These are phyloP conservation scores for Sporormia fimetaria DNA, from an alignment of 495 filamentous ascomycete genomes.

Conservation along the genomic window DNA sequence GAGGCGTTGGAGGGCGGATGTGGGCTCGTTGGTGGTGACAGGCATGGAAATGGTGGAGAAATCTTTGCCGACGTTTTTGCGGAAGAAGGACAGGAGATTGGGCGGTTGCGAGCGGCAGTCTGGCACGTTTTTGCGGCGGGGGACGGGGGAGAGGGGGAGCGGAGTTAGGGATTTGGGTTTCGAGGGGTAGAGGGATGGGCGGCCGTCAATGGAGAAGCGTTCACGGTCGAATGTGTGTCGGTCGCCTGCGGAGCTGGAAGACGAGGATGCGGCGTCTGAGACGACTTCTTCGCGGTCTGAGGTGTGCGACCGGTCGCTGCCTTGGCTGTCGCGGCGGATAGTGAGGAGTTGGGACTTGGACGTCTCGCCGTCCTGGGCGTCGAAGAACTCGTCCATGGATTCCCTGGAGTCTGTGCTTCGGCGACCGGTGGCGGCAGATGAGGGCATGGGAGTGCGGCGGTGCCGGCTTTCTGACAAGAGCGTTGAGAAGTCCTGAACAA, in stretches of 20 bases:
- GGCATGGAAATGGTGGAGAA: constrained; percentile 94
- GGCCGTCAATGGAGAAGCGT: constrained; percentile 33
- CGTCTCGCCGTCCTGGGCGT: constrained; percentile 60
- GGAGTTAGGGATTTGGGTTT: constrained; percentile 66
- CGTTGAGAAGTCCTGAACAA: constrained; percentile 67
- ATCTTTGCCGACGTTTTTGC: constrained; percentile 97
- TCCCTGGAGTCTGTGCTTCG: constrained; percentile 65
- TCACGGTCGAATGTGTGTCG: constrained; percentile 32
- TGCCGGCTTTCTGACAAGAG: constrained; percentile 69
- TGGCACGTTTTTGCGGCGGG: constrained; percentile 58
- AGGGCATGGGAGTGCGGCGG: constrained; percentile 48
- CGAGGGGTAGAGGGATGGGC: constrained; percentile 52
- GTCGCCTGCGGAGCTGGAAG: constrained; percentile 45
- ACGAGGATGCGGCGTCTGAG: constrained; percentile 49
- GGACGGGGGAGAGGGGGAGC: constrained; percentile 56
- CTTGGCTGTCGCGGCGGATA: constrained; percentile 52
- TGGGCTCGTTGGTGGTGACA: constrained; percentile 88
- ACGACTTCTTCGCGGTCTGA: constrained; percentile 32
- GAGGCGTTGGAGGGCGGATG: constrained; percentile 73
- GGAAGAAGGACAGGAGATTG: constrained; percentile 82
- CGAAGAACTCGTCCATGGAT: constrained; percentile 83
- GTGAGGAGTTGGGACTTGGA: constrained; percentile 59
- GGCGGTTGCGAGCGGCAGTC: constrained; percentile 67
- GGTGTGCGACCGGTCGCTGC: constrained; percentile 44
- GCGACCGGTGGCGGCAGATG: constrained; percentile 45